phyloP scores from a whole-genome alignment of 768 basidiomycete species.

The Boletus pseudo-olivaceus region DNA sequence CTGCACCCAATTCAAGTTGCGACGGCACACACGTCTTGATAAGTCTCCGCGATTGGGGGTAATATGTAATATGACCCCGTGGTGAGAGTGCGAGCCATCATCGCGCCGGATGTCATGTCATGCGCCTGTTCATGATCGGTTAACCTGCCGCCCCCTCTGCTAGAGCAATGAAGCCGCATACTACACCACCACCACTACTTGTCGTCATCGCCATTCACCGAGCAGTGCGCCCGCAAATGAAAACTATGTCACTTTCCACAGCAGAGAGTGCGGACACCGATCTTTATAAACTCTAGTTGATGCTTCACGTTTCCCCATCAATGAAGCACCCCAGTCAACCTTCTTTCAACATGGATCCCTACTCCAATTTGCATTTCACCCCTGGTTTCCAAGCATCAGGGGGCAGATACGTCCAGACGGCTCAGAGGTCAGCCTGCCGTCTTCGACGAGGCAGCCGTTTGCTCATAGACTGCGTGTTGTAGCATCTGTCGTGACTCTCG shows the following conservation, averaged over 20 bases:
- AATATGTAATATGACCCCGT: slow-evolving; percentile 30
- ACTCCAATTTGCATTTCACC: slow-evolving; percentile 7
- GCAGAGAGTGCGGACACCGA: slow-evolving; percentile 13
- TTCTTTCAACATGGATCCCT: slow-evolving; percentile 18
- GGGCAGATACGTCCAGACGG: not conserved
- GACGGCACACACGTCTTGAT: slow-evolving; percentile 20
- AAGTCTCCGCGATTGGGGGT: slow-evolving; percentile 20
- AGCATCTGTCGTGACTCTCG: slow-evolving; percentile 10
- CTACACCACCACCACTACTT: slow-evolving; percentile 16
- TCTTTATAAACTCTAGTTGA: slow-evolving; percentile 19
- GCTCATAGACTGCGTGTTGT: slow-evolving; percentile 7
- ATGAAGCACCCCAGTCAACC: slow-evolving; percentile 14
- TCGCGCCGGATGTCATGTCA: slow-evolving; percentile 20
- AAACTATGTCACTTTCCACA: slow-evolving; percentile 16
- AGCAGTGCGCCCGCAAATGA: slow-evolving; percentile 21
- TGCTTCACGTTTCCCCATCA: slow-evolving; percentile 19
- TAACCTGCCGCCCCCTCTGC: slow-evolving; percentile 20
- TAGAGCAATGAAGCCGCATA: slow-evolving; percentile 23
- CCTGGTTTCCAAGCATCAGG: slow-evolving; percentile 1
- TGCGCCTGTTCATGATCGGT: slow-evolving; percentile 19
- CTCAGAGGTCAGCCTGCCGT: slow-evolving; percentile 14
- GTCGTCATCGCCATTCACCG: slow-evolving; percentile 25
- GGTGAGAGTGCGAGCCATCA: slow-evolving; percentile 20
- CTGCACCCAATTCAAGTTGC: slow-evolving; percentile 19
- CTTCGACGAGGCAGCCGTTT: slow-evolving; percentile 2